Conservation (phyloP, 306 rosid species). For the Glycine latifolia region DNA sequence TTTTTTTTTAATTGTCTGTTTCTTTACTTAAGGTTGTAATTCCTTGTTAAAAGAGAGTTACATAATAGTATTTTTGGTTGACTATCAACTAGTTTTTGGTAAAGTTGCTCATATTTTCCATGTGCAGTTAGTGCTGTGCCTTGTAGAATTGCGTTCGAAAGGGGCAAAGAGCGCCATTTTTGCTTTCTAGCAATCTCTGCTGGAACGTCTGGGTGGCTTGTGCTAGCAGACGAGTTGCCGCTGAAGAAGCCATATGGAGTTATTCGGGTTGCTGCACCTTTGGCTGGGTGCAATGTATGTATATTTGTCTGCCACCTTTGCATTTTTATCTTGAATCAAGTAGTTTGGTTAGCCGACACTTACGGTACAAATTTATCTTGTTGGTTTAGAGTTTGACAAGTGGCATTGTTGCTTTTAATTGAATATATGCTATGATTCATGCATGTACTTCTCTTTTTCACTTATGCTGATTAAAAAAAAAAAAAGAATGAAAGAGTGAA, state of each 20-base stretch:
- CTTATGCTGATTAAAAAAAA: no score
- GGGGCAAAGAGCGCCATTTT: conserved; percentile 91
- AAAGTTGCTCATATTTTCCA: conserved; percentile 45
- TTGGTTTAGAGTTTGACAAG: conserved; percentile 5
- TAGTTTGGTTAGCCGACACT: conserved; percentile 25
- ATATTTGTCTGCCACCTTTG: conserved; percentile 32
- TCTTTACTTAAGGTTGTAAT: conserved; percentile 13
- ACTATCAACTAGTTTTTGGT: conserved; percentile 4
- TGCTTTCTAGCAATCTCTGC: conserved; percentile 68
- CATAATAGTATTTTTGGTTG: conserved; percentile 1
- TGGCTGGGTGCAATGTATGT: conserved; percentile 89
- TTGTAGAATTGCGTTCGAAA: conserved; percentile 93
- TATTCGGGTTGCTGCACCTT: conserved; percentile 87
- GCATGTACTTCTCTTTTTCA: no score
- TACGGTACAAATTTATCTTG: conserved; percentile 13
- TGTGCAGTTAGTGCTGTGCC: conserved; percentile 79
- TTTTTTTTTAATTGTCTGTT: neutral
- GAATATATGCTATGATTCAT: no score
- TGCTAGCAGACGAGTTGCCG: conserved; percentile 83
- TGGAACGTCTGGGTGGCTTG: conserved; percentile 84
- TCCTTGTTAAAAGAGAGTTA: neutral
- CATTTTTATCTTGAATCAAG: conserved; percentile 26
- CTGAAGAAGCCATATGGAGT: conserved; percentile 70
- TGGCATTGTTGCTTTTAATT: no score
- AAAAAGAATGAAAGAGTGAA: neutral